Evolutionary conservation across 495 filamentous ascomycete species (phyloP).

Genomic region (Delitschia confertaspora): DNA sequence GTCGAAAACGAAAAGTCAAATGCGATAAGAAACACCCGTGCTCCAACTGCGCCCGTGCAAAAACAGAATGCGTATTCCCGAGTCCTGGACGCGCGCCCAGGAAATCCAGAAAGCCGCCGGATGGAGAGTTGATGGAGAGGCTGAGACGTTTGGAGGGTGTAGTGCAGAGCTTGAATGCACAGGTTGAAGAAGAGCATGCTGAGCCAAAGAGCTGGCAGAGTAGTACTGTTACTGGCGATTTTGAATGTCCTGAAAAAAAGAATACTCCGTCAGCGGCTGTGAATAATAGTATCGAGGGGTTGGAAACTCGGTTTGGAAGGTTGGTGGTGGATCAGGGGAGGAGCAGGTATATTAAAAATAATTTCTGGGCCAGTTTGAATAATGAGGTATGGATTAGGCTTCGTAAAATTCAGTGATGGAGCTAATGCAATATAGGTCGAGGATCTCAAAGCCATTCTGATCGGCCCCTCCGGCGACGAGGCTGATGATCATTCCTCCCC

Average conservation of each 20-base stretch:
- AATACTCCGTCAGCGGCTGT: constrained; percentile 3
- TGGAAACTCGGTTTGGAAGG: constrained; percentile 66
- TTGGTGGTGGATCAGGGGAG: constrained; percentile 72
- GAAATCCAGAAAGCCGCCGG: constrained; percentile 56
- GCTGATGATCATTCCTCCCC: constrained; percentile 52
- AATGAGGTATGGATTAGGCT: constrained; percentile 56
- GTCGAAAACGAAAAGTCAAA: constrained; percentile 72
- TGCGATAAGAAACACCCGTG: constrained; percentile 82
- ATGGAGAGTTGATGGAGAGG: constrained; percentile 69
- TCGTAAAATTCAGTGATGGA: not conserved
- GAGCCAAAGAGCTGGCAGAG: constrained; percentile 3
- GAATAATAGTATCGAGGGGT: constrained; percentile 27
- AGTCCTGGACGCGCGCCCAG: constrained; percentile 72
- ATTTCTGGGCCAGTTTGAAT: constrained; percentile 79
- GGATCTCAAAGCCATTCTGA: constrained; percentile 61
- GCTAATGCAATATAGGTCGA: constrained; percentile 45
- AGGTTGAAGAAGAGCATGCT: constrained; percentile 33
- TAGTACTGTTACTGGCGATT: not conserved
- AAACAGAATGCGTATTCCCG: constrained; percentile 76
- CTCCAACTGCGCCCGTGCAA: constrained; percentile 70
- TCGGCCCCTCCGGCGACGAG: constrained; percentile 59
- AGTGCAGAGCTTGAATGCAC: constrained; percentile 55
- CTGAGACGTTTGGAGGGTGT: constrained; percentile 73
- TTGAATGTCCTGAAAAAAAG: not conserved
- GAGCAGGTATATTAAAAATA: constrained; percentile 79